Percentiles rank a stretch among this genome's conserved stretches.
These are phyloP conservation scores for Xylaria arbuscula DNA, from an alignment of 2,329 filamentous ascomycete species.

Conservation along the genomic window DNA sequence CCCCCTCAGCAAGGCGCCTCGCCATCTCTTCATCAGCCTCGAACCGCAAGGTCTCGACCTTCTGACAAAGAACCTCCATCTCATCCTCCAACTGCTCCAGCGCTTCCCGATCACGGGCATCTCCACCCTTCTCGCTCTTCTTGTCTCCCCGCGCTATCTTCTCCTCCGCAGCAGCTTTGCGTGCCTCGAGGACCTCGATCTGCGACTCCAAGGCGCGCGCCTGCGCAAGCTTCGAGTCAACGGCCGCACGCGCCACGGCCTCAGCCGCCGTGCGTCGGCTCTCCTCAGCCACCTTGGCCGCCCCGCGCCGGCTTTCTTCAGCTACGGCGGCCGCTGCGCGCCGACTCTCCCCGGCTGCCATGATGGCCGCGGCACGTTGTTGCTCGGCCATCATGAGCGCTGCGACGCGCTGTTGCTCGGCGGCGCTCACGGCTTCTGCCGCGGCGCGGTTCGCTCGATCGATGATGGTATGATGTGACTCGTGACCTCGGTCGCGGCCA, in stretches of 20 bases:
- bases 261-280: neutral
- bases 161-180: conserved; percentile 44
- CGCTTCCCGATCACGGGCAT: neutral
- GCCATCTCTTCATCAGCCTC: conserved; percentile 62
- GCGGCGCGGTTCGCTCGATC: conserved; percentile 13
- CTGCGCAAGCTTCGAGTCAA: conserved; percentile 22
- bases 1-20: conserved; percentile 54
- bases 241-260: conserved; percentile 5
- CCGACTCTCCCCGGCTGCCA: neutral
- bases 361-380: neutral
- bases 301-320: conserved; percentile 4
- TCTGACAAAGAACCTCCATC: conserved; percentile 43
- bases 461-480: neutral
- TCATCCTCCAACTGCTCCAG: conserved; percentile 50
- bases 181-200: conserved; percentile 47
- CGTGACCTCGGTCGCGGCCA: neutral
- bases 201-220: conserved; percentile 19
- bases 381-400: conserved; percentile 3
- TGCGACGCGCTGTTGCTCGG: conserved; percentile 2
- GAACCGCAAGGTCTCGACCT: conserved; percentile 52
- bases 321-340: conserved; percentile 1
- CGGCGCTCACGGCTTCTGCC: conserved; percentile 14
- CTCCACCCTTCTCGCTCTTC: conserved; percentile 20
- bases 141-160: conserved; percentile 8
- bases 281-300: conserved; percentile 2